Conservation (phyloP, 2,329 filamentous ascomycete genomes). For the Curvularia sp. region DNA sequence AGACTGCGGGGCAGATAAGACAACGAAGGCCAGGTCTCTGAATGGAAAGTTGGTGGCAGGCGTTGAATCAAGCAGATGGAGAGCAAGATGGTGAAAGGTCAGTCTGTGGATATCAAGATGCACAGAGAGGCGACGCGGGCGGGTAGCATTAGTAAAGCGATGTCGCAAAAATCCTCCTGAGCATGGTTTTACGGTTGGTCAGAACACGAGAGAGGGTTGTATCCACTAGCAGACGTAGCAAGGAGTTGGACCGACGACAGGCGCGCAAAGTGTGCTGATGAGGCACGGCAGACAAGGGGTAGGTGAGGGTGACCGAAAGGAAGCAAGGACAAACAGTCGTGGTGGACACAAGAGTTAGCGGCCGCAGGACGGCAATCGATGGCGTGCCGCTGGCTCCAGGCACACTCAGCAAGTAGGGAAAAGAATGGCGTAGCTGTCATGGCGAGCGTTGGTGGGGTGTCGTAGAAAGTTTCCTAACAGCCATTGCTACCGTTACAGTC, state of each 20-base stretch:
- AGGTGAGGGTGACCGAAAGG: constrained; percentile 42
- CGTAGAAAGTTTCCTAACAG: constrained; percentile 35
- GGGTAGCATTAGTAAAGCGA: constrained; percentile 47
- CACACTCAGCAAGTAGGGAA: constrained; percentile 29
- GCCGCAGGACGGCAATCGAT: constrained; percentile 19
- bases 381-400: constrained; percentile 34
- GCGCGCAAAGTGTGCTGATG: constrained; percentile 33
- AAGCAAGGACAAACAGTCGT: constrained; percentile 16
- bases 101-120: constrained; percentile 35
- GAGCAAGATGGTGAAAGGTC: constrained; percentile 25
- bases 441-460: constrained; percentile 40
- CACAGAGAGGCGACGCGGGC: constrained; percentile 44
- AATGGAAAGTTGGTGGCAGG: constrained; percentile 35
- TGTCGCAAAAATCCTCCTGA: constrained; percentile 48
- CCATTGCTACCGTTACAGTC: constrained; percentile 47
- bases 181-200: constrained; percentile 51
- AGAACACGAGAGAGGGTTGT: constrained; percentile 49
- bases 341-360: constrained; percentile 10
- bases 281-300: constrained; percentile 40
- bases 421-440: constrained; percentile 34
- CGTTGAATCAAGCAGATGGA: constrained; percentile 34
- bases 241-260: constrained; percentile 42
- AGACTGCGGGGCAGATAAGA: constrained; percentile 30
- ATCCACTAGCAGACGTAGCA: constrained; percentile 48
- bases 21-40: constrained; percentile 36